These are phyloP conservation scores for Fusarium metavorans DNA, from an alignment of 2,329 filamentous ascomycete species.

Conservation along the genomic window DNA sequence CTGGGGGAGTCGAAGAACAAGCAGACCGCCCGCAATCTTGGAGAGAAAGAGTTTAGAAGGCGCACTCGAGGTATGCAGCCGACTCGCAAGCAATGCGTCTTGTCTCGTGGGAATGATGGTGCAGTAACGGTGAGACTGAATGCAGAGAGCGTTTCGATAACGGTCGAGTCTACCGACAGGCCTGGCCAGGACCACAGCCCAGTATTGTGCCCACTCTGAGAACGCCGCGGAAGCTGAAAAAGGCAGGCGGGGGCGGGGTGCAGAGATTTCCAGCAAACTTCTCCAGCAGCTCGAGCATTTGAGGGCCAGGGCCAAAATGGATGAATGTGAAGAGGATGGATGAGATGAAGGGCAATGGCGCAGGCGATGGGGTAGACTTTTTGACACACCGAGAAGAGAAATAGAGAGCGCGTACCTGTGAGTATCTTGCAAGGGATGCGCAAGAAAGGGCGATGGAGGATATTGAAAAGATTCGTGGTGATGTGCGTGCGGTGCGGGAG, in stretches of 20 bases:
- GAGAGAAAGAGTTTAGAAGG: conserved; percentile 8
- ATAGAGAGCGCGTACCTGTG: conserved; percentile 12
- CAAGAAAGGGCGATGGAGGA: conserved; percentile 16
- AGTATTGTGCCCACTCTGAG: conserved; percentile 30
- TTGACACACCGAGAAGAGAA: neutral
- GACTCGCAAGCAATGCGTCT: neutral
- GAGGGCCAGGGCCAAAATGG: conserved; percentile 2
- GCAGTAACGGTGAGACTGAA: neutral
- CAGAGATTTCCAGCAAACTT: conserved; percentile 45
- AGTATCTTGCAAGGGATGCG: conserved; percentile 14
- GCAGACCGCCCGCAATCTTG: conserved; percentile 18
- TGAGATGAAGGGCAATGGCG: neutral
- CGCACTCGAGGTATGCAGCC: neutral
- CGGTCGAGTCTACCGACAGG: neutral
- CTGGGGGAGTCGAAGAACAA: neutral
- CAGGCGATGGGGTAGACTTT: neutral
- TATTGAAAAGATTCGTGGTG: conserved; percentile 34
- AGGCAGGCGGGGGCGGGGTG: conserved; percentile 48
- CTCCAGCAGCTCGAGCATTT: conserved; percentile 25
- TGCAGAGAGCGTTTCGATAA: neutral
- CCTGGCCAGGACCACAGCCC: neutral
- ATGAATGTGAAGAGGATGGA: neutral
- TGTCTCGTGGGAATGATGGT: neutral
- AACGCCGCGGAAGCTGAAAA: conserved; percentile 35
- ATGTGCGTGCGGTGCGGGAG: conserved; percentile 21